Conservation (phyloP, 768 basidiomycete genomes). For the Boletus rufocinnamomeus region DNA sequence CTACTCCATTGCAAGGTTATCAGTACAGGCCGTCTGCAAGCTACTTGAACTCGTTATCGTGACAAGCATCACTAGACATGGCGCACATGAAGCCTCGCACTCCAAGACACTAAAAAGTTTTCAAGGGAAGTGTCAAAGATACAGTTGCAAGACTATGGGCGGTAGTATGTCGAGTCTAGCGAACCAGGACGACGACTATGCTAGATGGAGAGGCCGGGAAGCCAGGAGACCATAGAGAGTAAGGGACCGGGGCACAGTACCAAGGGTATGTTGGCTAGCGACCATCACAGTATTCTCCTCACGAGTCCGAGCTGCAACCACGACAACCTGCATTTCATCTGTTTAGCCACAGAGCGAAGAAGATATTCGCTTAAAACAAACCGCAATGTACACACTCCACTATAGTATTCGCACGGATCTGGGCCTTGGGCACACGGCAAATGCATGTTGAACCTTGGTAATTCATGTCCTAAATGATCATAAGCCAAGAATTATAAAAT, state of each 20-base stretch:
- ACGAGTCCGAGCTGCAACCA: constrained; percentile 90
- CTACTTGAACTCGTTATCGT: background rate
- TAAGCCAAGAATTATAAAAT: constrained; percentile 13
- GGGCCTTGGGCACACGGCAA: constrained; percentile 94
- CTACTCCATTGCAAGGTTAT: background rate
- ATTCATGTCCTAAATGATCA: constrained; percentile 84
- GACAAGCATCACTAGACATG: constrained; percentile 2
- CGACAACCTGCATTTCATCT: constrained; percentile 64
- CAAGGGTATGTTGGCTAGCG: background rate
- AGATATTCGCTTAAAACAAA: constrained; percentile 42
- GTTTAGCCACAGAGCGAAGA: constrained; percentile 12
- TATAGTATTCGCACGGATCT: constrained; percentile 84
- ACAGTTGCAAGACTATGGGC: background rate
- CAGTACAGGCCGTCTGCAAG: background rate
- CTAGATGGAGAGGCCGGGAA: background rate
- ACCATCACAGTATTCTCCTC: constrained; percentile 10
- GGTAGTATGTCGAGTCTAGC: background rate
- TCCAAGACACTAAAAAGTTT: background rate
- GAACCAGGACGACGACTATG: background rate
- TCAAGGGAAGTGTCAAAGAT: background rate
- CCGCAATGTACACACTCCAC: constrained; percentile 98
- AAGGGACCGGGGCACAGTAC: background rate
- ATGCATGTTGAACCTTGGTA: constrained; percentile 98
- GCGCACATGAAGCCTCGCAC: constrained; percentile 3
- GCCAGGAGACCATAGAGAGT: background rate